A percentile compares a stretch with the other conserved stretches of the same genome.
phyloP scores from a whole-genome alignment of 805 yeast species.

The Zygoascus ofunaensis region DNA sequence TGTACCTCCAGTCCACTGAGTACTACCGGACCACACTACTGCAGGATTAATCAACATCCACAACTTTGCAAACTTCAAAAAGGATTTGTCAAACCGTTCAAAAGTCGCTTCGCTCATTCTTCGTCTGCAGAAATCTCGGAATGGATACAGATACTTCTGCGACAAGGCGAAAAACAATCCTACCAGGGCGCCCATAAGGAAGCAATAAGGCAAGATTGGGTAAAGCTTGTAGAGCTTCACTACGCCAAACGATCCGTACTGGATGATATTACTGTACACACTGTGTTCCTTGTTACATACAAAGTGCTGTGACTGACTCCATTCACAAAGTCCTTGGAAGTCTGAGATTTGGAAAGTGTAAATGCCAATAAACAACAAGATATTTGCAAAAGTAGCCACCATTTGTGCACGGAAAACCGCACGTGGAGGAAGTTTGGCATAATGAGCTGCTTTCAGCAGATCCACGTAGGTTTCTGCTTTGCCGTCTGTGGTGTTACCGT shows the following conservation, averaged over 20 bases:
- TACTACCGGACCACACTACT: slow-evolving; percentile 38
- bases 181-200: slow-evolving; percentile 31
- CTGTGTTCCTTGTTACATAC: slow-evolving; percentile 33
- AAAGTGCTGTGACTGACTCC: slow-evolving; percentile 29
- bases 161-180: slow-evolving; percentile 23
- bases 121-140: not conserved
- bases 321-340: slow-evolving; percentile 31
- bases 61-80: not conserved
- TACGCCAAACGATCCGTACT: slow-evolving; percentile 40
- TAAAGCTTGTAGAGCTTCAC: slow-evolving; percentile 33
- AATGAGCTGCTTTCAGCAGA: slow-evolving; percentile 43
- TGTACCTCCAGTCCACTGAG: slow-evolving; percentile 11
- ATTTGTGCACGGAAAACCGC: slow-evolving; percentile 35
- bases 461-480: slow-evolving; percentile 56
- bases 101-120: slow-evolving; percentile 9
- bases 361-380: slow-evolving; percentile 26
- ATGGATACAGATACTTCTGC: slow-evolving; percentile 10
- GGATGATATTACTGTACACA: slow-evolving; percentile 40
- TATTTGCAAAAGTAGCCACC: slow-evolving; percentile 33
- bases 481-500: slow-evolving; percentile 37
- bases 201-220: slow-evolving; percentile 24
- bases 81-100: slow-evolving; percentile 17
- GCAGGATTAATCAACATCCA: slow-evolving; percentile 35
- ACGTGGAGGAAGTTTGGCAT: slow-evolving; percentile 35
- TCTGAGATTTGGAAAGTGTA: slow-evolving; percentile 29